Base-by-base conservation (phyloP, 495 filamentous ascomycete species). In the Cladorrhinum samala region DNA sequence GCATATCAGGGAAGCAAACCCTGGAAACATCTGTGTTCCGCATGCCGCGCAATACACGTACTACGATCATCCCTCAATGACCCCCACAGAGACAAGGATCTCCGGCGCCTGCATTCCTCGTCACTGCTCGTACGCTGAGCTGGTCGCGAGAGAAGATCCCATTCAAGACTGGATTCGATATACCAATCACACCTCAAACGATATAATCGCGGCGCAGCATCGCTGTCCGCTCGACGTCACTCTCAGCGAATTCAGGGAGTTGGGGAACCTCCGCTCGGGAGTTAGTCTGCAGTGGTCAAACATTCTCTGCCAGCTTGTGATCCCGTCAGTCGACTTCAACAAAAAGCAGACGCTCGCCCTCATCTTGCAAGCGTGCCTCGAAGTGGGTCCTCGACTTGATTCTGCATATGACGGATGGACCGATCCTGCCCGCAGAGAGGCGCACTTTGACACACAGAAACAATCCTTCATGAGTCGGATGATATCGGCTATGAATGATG, bases 251-350 rank as follows among this genome's bases (percentile, higher is more conserved):
- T 83, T 72, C 54, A 71, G 72, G 24, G 65, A 75, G 0, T 69
- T 85, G 24, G 67, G 70, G 5, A 55, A 66, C 7, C 57, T 84
- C 21, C 72, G 78, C 2, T 61, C 74, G 0, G 79, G 79, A 1
- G 53, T 71, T 21, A 56, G 64, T 0, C 62, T 83, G 20, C 79
- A 83, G 43, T 81, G 78, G 76, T 57, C 73, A 33, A 83, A 84
- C 45, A 73, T 85, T n/a, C 60, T 79, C 0, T 54, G 70, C n/a
- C 74, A 84, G 56, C 62, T 85, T 13, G 55, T 58, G 0, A 60
- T 65, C 4, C 74, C 74, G 2, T 66, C 63, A 8, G 27, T 85
- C 1, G 69, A 74, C 38, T 73, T 77, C 37, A 77, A 69, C 23
- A 71, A 74, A 23, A 50, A 68, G 4, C 67, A 76, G 23, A 77